phyloP scores from a whole-genome alignment of 495 filamentous ascomycete genomes.

The Aspergillus campestris region DNA sequence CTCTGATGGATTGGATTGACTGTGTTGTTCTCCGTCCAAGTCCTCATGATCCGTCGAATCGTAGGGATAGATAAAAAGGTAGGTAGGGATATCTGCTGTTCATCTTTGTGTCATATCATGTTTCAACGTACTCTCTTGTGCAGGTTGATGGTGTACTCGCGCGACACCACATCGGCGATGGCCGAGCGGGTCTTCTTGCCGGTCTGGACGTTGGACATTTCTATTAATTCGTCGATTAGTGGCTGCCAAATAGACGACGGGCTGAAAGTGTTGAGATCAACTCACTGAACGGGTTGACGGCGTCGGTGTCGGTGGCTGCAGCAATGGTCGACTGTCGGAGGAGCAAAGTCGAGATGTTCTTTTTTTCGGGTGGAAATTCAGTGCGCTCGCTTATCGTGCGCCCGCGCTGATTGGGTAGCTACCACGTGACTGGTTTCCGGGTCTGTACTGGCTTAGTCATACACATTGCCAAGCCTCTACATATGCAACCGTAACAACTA shows the following conservation, averaged over 20 bases:
- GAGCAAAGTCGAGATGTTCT: conserved; percentile 18
- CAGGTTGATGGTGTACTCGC: conserved; percentile 99
- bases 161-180: conserved; percentile 94
- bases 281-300: conserved; percentile 32
- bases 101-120: background rate
- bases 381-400: conserved; percentile 39
- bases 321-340: conserved; percentile 29
- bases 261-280: conserved; percentile 2
- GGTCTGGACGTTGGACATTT: conserved; percentile 61
- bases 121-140: conserved; percentile 92
- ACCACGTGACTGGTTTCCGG: conserved; percentile 10
- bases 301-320: conserved; percentile 37
- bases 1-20: background rate
- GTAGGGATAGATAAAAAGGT: conserved; percentile 2
- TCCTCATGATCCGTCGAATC: conserved; percentile 17
- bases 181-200: conserved; percentile 80
- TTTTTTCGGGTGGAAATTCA: conserved; percentile 31
- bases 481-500: too few species aligned
- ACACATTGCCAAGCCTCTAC: too few species aligned
- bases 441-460: too few species aligned
- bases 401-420: conserved; percentile 18
- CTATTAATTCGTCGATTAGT: conserved; percentile 22
- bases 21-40: conserved; percentile 19
- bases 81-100: background rate
- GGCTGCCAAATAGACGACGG: background rate